phyloP scores from a whole-genome alignment of 2,329 filamentous ascomycete species.

The Stachybotrys echinatus region DNA sequence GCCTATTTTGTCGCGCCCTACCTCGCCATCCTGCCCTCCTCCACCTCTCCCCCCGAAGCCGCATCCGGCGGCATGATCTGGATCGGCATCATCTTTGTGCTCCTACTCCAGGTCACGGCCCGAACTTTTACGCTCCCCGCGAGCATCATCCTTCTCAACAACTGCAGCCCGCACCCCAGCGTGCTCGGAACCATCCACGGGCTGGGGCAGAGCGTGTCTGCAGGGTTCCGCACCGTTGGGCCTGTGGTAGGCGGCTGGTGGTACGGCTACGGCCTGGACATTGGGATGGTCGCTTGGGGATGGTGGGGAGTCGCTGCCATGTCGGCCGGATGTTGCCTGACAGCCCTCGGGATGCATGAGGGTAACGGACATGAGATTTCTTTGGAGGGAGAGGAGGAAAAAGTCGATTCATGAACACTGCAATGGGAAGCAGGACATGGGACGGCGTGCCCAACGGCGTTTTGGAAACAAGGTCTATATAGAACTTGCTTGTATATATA shows the following conservation, averaged over 20 bases:
- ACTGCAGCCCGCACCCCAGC: slow-evolving; percentile 53
- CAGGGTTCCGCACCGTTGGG: slow-evolving; percentile 43
- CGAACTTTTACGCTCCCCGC: slow-evolving; percentile 63
- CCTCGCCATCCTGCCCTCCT: slow-evolving; percentile 53
- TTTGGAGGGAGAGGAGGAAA: slow-evolving; percentile 39
- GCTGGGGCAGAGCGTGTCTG: slow-evolving; percentile 44
- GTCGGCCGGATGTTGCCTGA: slow-evolving; percentile 49
- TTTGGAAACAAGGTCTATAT: too few species aligned
- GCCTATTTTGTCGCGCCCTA: slow-evolving; percentile 66
- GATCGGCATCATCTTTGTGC: slow-evolving; percentile 55
- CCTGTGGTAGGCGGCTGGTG: slow-evolving; percentile 45
- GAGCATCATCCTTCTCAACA: slow-evolving; percentile 55
- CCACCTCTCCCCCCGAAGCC: slow-evolving; percentile 32
- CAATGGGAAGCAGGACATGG: neutral
- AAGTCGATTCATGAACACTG: slow-evolving; percentile 7
- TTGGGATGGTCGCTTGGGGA: slow-evolving; percentile 39
- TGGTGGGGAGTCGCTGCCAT: slow-evolving; percentile 46
- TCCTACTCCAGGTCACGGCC: slow-evolving; percentile 65
- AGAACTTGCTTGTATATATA: too few species aligned
- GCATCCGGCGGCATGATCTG: slow-evolving; percentile 49
- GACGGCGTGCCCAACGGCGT: neutral
- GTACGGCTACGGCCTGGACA: slow-evolving; percentile 39
- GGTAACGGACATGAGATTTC: slow-evolving; percentile 58
- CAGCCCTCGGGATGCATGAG: slow-evolving; percentile 58
- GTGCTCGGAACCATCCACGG: slow-evolving; percentile 55